phyloP scores from a whole-genome alignment of 306 rosid genomes.

The Potentilla sterilis region DNA sequence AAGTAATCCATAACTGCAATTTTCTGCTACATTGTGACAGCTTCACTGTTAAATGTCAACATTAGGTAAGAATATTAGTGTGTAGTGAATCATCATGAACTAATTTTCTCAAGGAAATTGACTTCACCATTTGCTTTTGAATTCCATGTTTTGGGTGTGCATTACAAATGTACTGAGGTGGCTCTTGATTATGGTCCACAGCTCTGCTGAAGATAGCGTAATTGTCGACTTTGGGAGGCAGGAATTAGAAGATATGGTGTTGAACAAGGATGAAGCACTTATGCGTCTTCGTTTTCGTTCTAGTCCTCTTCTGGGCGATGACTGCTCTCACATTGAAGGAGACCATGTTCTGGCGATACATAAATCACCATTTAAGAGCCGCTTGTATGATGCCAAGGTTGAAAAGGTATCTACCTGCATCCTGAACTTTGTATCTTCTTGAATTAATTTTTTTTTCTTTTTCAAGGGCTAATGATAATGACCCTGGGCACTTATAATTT shows the following conservation, averaged over 20 bases:
- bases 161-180: conserved; percentile 1
- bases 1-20: neutral
- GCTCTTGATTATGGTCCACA: conserved; percentile 15
- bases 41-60: neutral
- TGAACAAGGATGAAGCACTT: conserved; percentile 21
- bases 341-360: conserved; percentile 18
- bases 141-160: neutral
- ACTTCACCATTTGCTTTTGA: neutral
- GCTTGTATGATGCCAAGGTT: conserved; percentile 24
- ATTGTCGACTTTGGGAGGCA: conserved; percentile 17
- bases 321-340: conserved; percentile 28
- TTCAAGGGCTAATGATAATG: neutral
- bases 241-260: conserved; percentile 26
- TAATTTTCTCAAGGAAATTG: neutral
- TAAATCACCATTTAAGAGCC: conserved; percentile 17
- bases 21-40: neutral
- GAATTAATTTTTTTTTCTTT: neutral
- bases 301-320: conserved; percentile 20
- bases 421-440: neutral
- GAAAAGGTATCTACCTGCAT: conserved; percentile 18
- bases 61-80: neutral
- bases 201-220: conserved; percentile 22
- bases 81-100: neutral
- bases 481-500: neutral
- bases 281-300: conserved; percentile 8